phyloP scores from a whole-genome alignment of 345 rosid genomes.

The Gossypium stocksii region DNA sequence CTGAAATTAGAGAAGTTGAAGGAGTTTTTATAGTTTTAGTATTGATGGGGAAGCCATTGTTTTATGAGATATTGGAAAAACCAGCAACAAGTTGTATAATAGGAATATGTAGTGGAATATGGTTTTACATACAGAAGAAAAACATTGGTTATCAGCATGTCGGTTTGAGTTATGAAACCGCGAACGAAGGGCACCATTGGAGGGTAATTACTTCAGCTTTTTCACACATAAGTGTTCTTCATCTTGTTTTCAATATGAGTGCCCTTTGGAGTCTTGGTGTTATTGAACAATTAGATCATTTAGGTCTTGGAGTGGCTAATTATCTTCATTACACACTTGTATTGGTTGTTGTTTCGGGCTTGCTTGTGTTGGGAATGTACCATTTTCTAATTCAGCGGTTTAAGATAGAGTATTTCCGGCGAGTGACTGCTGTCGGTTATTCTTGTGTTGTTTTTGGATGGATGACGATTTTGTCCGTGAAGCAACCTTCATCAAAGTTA shows the following conservation, averaged over 20 bases:
- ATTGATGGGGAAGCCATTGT: constrained; percentile 73
- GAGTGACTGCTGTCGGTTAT: constrained; percentile 95
- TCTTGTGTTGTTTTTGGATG: constrained; percentile 98
- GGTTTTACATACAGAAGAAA: constrained; percentile 91
- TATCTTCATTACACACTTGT: constrained; percentile 91
- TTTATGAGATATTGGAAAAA: constrained; percentile 76
- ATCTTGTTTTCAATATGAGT: constrained; percentile 95
- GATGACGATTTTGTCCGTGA: constrained; percentile 94
- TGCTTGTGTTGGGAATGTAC: constrained; percentile 70
- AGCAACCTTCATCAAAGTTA: constrained; percentile 93
- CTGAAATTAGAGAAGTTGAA: background rate
- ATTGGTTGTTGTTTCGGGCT: constrained; percentile 68
- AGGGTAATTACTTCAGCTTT: constrained; percentile 87
- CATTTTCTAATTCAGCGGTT: constrained; percentile 64
- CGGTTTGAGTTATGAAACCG: constrained; percentile 84
- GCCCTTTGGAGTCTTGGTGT: constrained; percentile 96
- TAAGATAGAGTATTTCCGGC: constrained; percentile 74
- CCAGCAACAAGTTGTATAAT: constrained; percentile 83
- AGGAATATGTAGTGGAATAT: constrained; percentile 61
- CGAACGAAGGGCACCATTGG: constrained; percentile 82
- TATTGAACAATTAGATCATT: constrained; percentile 60
- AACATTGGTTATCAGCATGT: constrained; percentile 82
- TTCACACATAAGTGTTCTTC: constrained; percentile 83
- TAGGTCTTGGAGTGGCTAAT: constrained; percentile 74
- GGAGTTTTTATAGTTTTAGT: background rate